Evolutionary conservation across 106 monocot species (phyloP).

Genomic region (Dendrobium officinale): DNA sequence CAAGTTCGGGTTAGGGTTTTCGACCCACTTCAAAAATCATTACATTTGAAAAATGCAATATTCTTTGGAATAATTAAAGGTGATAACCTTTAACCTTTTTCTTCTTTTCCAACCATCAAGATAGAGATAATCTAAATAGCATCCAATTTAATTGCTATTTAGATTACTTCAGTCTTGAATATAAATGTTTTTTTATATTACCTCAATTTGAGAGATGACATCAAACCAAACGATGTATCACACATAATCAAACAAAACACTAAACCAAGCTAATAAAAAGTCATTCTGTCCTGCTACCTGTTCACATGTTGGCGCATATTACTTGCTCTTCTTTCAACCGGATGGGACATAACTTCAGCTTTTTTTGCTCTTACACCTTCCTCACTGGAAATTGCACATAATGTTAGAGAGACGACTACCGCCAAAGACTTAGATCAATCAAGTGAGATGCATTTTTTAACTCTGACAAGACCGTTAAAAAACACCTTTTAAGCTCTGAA

Average conservation of each 20-base stretch:
- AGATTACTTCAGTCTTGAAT: no score
- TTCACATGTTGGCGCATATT: constrained; percentile 6
- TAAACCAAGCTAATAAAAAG: background rate
- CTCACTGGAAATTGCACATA: constrained; percentile 7
- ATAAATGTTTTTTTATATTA: no score
- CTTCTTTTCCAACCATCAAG: no score
- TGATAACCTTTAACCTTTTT: no score
- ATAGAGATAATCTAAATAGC: no score
- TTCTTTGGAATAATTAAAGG: no score
- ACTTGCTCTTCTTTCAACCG: constrained; percentile 20
- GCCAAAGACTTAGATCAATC: background rate
- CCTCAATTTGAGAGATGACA: no score
- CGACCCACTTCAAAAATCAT: no score
- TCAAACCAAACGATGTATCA: no score
- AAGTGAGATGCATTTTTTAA: background rate
- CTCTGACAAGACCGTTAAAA: background rate
- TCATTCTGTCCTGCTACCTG: constrained; percentile 17
- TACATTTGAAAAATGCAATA: no score
- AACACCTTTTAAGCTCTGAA: constrained; percentile 39
- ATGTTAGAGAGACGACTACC: background rate
- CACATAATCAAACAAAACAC: background rate
- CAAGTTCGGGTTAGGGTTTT: no score
- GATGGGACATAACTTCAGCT: constrained; percentile 4
- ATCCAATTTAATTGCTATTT: background rate
- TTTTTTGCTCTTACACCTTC: constrained; percentile 20